Conservation (phyloP, 2,329 filamentous ascomycete genomes). For the Orbilia brochopaga region DNA sequence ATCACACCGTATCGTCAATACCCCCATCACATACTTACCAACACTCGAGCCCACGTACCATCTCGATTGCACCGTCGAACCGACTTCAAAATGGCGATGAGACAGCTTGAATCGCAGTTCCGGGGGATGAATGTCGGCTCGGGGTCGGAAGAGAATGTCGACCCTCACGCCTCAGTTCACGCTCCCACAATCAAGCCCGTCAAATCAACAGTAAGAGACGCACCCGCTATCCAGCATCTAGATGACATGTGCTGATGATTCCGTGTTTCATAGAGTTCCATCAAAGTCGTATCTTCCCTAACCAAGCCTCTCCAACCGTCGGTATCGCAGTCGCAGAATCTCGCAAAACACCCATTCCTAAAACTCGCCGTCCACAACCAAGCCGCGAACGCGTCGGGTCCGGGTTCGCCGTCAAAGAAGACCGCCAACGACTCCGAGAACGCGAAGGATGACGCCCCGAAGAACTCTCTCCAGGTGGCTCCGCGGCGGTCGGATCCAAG, state of each 20-base stretch:
- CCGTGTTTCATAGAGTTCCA: slow-evolving; percentile 35
- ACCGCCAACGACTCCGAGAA: slow-evolving; percentile 22
- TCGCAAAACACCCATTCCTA: slow-evolving; percentile 53
- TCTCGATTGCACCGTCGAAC: not conserved
- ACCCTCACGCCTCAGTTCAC: slow-evolving; percentile 48
- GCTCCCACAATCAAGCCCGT: slow-evolving; percentile 42
- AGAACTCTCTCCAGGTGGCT: slow-evolving; percentile 47
- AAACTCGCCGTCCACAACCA: slow-evolving; percentile 56
- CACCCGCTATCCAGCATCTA: not conserved
- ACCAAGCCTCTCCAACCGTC: slow-evolving; percentile 55
- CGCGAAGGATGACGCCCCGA: slow-evolving; percentile 26
- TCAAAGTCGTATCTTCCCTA: slow-evolving; percentile 45
- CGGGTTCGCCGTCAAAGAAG: slow-evolving; percentile 40
- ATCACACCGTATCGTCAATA: not conserved
- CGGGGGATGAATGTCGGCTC: slow-evolving; percentile 49
- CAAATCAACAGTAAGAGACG: slow-evolving; percentile 47
- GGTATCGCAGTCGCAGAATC: slow-evolving; percentile 50
- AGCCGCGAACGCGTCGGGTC: slow-evolving; percentile 39
- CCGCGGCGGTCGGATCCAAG: slow-evolving; percentile 47
- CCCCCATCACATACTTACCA: not conserved
- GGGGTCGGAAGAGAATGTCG: slow-evolving; percentile 53
- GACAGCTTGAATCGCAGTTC: slow-evolving; percentile 54
- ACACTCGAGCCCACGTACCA: not conserved
- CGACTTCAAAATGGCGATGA: slow-evolving; percentile 52
- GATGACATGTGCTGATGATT: slow-evolving; percentile 14